These are phyloP conservation scores for Penicillium daleae DNA, from an alignment of 495 filamentous ascomycete genomes.

Conservation along the genomic window DNA sequence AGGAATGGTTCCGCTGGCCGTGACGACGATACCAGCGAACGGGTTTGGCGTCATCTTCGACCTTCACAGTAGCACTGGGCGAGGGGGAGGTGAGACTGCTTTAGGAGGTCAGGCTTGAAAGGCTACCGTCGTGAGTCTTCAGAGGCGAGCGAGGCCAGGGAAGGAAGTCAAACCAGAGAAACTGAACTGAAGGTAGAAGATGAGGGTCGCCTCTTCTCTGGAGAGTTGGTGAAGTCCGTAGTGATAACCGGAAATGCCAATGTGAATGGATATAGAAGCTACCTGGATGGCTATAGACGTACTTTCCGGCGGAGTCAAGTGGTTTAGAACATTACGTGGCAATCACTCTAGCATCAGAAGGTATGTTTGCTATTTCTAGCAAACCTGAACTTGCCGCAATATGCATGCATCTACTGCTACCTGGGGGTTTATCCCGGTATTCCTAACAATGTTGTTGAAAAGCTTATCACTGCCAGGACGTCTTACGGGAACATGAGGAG, in stretches of 20 bases:
- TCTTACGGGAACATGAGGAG: background rate
- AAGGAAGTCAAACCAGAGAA: background rate
- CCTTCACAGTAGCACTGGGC: background rate
- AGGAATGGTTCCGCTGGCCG: conserved; percentile 61
- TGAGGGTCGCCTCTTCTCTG: background rate
- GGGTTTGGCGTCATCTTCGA: conserved; percentile 24
- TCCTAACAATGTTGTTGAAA: background rate
- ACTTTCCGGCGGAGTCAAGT: background rate
- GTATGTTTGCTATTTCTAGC: background rate
- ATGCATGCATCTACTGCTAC: background rate
- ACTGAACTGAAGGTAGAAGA: background rate
- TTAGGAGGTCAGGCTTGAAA: background rate
- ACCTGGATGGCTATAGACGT: background rate
- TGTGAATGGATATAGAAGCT: background rate
- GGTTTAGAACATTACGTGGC: background rate
- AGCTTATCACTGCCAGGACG: background rate
- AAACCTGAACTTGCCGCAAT: background rate
- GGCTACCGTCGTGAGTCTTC: background rate
- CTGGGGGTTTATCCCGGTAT: background rate
- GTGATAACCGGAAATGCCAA: background rate
- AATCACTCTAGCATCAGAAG: background rate
- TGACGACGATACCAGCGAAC: conserved; percentile 53
- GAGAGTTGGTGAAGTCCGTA: background rate
- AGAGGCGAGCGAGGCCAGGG: background rate
- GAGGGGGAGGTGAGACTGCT: background rate